Percentiles rank a stretch among this genome's conserved stretches.
These are phyloP conservation scores for Poteriospumella lacustris DNA, from an alignment of 108 stramenopile genomes.

Conservation along the genomic window DNA sequence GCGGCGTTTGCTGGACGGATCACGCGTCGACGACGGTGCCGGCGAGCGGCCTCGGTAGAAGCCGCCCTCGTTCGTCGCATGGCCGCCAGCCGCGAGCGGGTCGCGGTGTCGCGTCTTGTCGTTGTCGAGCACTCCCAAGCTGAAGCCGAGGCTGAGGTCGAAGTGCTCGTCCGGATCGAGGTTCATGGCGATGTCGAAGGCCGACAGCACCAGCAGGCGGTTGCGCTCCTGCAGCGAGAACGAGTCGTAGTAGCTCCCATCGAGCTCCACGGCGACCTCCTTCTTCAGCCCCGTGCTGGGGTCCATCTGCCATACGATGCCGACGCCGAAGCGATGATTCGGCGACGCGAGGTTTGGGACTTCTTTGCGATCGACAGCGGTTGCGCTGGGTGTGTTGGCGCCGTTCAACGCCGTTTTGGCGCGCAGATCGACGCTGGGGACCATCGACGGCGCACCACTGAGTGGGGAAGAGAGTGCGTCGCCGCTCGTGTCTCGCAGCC, in stretches of 20 bases:
- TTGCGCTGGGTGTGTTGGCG: no score
- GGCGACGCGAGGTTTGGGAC: no score
- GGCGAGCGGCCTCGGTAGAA: not conserved
- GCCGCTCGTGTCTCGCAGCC: no score
- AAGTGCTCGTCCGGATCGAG: not conserved
- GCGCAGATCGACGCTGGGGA: no score
- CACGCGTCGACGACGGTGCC: not conserved
- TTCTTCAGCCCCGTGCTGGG: not conserved
- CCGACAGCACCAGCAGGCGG: not conserved
- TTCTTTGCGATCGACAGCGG: not conserved
- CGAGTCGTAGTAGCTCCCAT: not conserved
- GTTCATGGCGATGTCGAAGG: not conserved
- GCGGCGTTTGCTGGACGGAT: not conserved
- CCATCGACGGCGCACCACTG: not conserved
- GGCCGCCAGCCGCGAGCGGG: not conserved
- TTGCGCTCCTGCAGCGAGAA: not conserved
- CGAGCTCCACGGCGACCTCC: not conserved
- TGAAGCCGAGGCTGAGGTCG: not conserved
- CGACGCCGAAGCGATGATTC: not conserved
- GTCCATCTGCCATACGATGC: slow-evolving; percentile 4
- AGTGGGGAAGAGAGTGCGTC: no score
- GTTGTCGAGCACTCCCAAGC: not conserved
- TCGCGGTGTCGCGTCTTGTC: not conserved
- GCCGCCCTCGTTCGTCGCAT: not conserved
- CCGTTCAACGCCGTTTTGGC: no score